These are phyloP conservation scores for Pythium rishiriense DNA, from an alignment of 352 stramenopile species.

Conservation along the genomic window DNA sequence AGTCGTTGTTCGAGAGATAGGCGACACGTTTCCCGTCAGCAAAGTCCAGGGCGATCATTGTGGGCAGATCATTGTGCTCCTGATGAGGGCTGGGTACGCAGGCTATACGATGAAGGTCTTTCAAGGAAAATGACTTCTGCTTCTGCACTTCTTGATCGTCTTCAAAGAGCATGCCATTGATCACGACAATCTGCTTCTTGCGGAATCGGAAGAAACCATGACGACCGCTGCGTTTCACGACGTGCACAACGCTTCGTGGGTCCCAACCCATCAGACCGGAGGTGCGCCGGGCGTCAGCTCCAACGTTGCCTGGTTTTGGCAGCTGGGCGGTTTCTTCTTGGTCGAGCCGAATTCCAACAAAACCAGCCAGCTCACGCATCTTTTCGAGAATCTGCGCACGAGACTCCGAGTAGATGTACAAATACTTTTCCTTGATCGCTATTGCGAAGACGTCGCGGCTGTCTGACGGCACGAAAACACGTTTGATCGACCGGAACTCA, in stretches of 20 bases:
- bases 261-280: constrained; percentile 28
- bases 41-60: constrained; percentile 71
- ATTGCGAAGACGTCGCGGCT: constrained; percentile 67
- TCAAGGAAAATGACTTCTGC: constrained; percentile 62
- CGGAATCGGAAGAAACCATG: constrained; percentile 59
- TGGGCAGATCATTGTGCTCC: constrained; percentile 14
- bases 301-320: constrained; percentile 40
- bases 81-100: constrained; percentile 23
- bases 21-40: constrained; percentile 54
- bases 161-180: constrained; percentile 25
- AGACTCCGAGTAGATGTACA: constrained; percentile 77
- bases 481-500: constrained; percentile 64
- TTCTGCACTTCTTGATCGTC: constrained; percentile 15
- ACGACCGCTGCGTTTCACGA: constrained; percentile 54
- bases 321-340: constrained; percentile 41
- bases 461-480: constrained; percentile 40
- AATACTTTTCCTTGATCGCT: constrained; percentile 56
- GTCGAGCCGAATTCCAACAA: constrained; percentile 61
- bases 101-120: constrained; percentile 53
- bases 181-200: constrained; percentile 56
- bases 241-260: constrained; percentile 46
- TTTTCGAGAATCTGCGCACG: constrained; percentile 58
- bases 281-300: background rate
- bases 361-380: constrained; percentile 58
- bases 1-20: constrained; percentile 56